These are phyloP conservation scores for Xanthoconium purpureum DNA, from an alignment of 768 basidiomycete genomes.

Conservation along the genomic window DNA sequence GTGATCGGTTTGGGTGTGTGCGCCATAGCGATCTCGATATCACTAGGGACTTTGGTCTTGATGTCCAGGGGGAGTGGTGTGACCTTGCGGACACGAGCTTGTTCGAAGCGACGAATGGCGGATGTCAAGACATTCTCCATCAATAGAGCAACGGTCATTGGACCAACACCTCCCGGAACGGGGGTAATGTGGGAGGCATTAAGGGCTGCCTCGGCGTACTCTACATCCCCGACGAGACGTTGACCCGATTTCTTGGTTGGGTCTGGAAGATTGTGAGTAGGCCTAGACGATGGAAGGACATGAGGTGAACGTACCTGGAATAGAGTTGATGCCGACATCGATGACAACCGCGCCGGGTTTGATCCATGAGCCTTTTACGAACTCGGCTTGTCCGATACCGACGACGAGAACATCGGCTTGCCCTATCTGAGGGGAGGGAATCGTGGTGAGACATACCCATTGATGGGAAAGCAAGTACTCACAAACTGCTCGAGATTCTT, in stretches of 20 bases:
- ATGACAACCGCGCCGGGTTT: slow-evolving; percentile 95
- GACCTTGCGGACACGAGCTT: slow-evolving; percentile 61
- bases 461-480: slow-evolving; percentile 28
- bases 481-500: slow-evolving; percentile 78
- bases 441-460: slow-evolving; percentile 2
- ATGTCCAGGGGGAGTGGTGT: slow-evolving; percentile 78
- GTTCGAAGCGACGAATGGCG: slow-evolving; percentile 78
- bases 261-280: slow-evolving; percentile 44
- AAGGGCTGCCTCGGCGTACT: slow-evolving; percentile 70
- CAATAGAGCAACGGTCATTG: slow-evolving; percentile 99
- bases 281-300: neutral
- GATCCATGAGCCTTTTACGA: slow-evolving; percentile 90
- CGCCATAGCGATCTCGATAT: slow-evolving; percentile 94
- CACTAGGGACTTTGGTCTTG: slow-evolving; percentile 85
- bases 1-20: slow-evolving; percentile 90
- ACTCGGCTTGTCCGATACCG: slow-evolving; percentile 92
- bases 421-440: slow-evolving; percentile 53
- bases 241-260: slow-evolving; percentile 90
- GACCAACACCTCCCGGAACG: slow-evolving; percentile 97
- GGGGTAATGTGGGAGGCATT: slow-evolving; percentile 93
- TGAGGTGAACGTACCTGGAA: slow-evolving; percentile 58
- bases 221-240: slow-evolving; percentile 94
- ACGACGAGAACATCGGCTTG: slow-evolving; percentile 91
- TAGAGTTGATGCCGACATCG: slow-evolving; percentile 96
- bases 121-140: slow-evolving; percentile 92